A percentile compares a stretch with the other conserved stretches of the same genome.
These are phyloP conservation scores for Salvia sclarea DNA, from an alignment of 305 asterid species.

Conservation along the genomic window DNA sequence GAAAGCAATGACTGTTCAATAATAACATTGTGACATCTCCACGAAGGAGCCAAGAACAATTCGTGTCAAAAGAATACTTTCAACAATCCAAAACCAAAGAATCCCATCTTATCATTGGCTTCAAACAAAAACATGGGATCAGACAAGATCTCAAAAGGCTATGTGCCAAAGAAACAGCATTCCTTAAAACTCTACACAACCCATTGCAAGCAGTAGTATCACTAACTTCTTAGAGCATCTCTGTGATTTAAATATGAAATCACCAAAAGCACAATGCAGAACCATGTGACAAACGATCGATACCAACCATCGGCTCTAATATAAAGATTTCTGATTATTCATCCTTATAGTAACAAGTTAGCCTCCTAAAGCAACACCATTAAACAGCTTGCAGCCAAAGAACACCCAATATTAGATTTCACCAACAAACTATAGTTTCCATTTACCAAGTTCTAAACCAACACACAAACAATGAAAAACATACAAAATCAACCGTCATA, in stretches of 20 bases:
- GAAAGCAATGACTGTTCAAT: background rate
- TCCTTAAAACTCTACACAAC: background rate
- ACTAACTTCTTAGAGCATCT: background rate
- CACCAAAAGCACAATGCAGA: background rate
- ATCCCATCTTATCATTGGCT: background rate
- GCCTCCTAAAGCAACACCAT: background rate
- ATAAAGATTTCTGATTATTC: background rate
- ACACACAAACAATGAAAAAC: background rate
- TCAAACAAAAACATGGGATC: background rate
- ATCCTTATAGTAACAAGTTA: background rate
- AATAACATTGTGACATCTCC: background rate
- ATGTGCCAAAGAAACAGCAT: background rate
- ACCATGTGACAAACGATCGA: background rate
- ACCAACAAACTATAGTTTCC: background rate
- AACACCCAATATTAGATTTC: too few relatives aligned
- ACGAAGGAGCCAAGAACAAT: background rate
- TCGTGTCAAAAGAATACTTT: background rate
- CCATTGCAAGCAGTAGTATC: slow-evolving; percentile 7
- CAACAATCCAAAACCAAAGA: background rate
- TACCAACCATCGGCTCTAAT: background rate
- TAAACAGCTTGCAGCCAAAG: too few relatives aligned
- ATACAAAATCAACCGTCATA: too few relatives aligned
- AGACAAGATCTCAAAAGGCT: background rate
- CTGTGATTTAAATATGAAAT: background rate
- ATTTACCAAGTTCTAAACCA: background rate